Conservation (phyloP, 2,329 filamentous ascomycete genomes). For the Alternaria brassicae region DNA sequence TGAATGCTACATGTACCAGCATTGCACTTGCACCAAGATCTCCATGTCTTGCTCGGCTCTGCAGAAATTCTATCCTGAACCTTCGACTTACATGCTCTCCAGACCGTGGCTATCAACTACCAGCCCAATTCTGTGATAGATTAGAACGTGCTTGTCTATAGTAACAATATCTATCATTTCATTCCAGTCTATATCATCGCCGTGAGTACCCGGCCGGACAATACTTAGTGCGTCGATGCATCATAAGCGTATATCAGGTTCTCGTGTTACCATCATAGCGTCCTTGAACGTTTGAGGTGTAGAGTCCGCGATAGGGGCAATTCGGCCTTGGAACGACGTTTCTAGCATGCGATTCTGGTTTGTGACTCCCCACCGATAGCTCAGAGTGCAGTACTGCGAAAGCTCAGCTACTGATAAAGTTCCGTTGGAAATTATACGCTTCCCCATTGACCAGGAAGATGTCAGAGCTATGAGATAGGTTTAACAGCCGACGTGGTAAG, state of each 20-base stretch:
- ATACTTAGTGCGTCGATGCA: constrained; percentile 18
- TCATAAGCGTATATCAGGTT: constrained; percentile 1
- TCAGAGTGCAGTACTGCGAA: no score
- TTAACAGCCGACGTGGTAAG: background rate
- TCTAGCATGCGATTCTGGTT: no score
- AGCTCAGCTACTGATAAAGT: background rate
- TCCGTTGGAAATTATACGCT: background rate
- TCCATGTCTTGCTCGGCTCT: background rate
- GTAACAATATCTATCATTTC: no score
- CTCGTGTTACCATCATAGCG: background rate
- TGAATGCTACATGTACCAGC: no score
- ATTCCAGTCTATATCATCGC: background rate
- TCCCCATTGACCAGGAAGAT: background rate
- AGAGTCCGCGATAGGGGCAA: background rate
- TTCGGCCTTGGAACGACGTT: background rate
- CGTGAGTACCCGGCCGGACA: background rate
- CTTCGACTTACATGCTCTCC: background rate
- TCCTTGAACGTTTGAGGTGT: constrained; percentile 15
- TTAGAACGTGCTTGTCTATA: no score
- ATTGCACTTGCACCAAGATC: background rate
- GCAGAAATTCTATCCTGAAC: background rate
- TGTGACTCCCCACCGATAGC: no score
- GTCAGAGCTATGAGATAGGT: background rate
- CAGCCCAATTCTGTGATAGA: background rate
- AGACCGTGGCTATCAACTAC: background rate